A percentile compares a stretch with the other conserved stretches of the same genome.
These are phyloP conservation scores for Diutina siamensis DNA, from an alignment of 1,139 yeast species.

Conservation along the genomic window DNA sequence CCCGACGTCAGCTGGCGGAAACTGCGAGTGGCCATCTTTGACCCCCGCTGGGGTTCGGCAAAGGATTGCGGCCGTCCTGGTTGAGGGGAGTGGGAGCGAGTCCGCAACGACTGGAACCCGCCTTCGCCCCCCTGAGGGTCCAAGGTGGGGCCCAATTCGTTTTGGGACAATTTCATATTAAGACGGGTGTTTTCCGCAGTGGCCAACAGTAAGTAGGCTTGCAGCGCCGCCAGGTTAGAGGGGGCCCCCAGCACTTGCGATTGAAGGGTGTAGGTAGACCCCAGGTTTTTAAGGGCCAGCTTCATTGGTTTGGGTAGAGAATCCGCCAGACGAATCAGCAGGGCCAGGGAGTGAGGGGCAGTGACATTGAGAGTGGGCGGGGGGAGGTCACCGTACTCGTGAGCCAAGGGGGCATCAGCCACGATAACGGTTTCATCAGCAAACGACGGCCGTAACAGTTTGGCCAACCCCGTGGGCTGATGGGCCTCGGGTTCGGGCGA, in stretches of 20 bases:
- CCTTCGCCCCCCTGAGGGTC: background rate
- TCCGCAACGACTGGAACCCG: background rate
- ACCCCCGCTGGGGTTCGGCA: slow-evolving; percentile 8
- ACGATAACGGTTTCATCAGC: background rate
- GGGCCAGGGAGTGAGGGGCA: background rate
- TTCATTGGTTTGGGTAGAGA: slow-evolving; percentile 2
- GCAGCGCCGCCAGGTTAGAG: slow-evolving; percentile 33
- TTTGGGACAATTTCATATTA: slow-evolving; percentile 45
- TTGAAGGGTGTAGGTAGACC: background rate
- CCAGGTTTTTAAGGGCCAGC: slow-evolving; percentile 5
- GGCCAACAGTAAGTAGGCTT: slow-evolving; percentile 54
- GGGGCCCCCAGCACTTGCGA: background rate
- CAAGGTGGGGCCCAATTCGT: background rate
- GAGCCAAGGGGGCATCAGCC: background rate
- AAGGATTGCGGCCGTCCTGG: slow-evolving; percentile 20
- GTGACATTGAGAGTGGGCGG: background rate
- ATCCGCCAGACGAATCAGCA: slow-evolving; percentile 4
- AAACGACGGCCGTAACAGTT: slow-evolving; percentile 1
- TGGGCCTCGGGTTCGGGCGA: background rate
- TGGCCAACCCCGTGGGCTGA: background rate
- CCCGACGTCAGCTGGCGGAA: slow-evolving; percentile 5
- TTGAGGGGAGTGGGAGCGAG: slow-evolving; percentile 9
- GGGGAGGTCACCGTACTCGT: background rate
- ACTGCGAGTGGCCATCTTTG: background rate
- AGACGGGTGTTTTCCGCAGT: slow-evolving; percentile 71